These are phyloP conservation scores for Neophaeococcomyces aloes DNA, from an alignment of 2,329 filamentous ascomycete genomes.

Conservation along the genomic window DNA sequence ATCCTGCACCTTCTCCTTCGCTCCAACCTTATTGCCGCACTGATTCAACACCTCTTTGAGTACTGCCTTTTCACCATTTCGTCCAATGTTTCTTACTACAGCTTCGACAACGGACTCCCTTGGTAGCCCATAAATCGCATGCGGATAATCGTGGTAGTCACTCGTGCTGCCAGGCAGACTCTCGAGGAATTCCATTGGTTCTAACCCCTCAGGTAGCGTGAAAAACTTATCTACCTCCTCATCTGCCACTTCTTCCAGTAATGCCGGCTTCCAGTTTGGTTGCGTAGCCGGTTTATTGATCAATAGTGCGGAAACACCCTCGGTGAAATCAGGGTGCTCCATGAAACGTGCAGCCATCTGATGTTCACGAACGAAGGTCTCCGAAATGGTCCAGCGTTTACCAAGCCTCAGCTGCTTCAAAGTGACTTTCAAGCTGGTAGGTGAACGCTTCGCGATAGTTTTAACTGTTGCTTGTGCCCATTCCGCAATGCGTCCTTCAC, in stretches of 20 bases:
- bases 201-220: conserved; percentile 34
- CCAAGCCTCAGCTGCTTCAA: conserved; percentile 73
- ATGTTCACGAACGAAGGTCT: conserved; percentile 79
- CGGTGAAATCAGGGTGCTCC: conserved; percentile 78
- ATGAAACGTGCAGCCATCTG: conserved; percentile 81
- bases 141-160: conserved; percentile 61
- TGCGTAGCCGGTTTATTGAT: conserved; percentile 56
- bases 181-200: conserved; percentile 52
- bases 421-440: conserved; percentile 75
- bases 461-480: conserved; percentile 73
- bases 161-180: conserved; percentile 25
- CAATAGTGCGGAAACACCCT: conserved; percentile 76
- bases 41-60: conserved; percentile 51
- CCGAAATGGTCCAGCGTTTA: conserved; percentile 63
- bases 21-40: conserved; percentile 56
- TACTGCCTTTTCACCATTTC: conserved; percentile 47
- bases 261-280: conserved; percentile 67
- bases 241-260: conserved; percentile 55
- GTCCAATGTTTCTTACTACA: conserved; percentile 34
- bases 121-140: conserved; percentile 59
- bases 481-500: conserved; percentile 43
- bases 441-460: conserved; percentile 68
- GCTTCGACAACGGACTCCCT: conserved; percentile 48
- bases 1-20: conserved; percentile 57
- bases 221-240: conserved; percentile 62